These are phyloP conservation scores for Pelomyxa schiedti DNA, from an alignment of 78 protist genomes.

Conservation along the genomic window DNA sequence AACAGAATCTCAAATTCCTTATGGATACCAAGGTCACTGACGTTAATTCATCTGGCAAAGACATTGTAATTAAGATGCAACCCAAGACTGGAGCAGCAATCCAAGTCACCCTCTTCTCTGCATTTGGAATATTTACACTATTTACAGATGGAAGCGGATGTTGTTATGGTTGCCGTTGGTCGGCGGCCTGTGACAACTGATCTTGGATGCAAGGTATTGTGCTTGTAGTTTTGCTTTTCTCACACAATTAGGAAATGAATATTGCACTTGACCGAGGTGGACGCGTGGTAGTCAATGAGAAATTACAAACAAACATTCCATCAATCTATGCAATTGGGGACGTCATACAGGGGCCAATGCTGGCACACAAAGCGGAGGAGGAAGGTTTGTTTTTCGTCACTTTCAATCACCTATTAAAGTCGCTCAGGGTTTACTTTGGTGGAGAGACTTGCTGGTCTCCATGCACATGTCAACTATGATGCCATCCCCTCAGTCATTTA, in stretches of 20 bases:
- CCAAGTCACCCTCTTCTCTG: too few relatives aligned
- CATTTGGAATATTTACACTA: neutral
- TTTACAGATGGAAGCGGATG: constrained; percentile 54
- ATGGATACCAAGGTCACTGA: constrained; percentile 69
- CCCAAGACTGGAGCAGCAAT: too few relatives aligned
- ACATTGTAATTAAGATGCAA: too few relatives aligned
- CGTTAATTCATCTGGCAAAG: constrained; percentile 5
- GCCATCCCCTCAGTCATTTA: constrained; percentile 96
- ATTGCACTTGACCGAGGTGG: constrained; percentile 65
- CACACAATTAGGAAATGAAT: constrained; percentile 40
- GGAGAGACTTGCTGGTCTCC: too few relatives aligned
- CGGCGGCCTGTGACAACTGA: constrained; percentile 81
- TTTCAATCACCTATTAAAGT: too few relatives aligned
- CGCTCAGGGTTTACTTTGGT: too few relatives aligned
- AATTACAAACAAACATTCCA: constrained; percentile 68
- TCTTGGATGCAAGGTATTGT: constrained; percentile 83
- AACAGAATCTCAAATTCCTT: constrained; percentile 81
- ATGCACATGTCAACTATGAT: constrained; percentile 87
- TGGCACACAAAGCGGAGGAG: constrained; percentile 99
- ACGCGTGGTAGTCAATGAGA: constrained; percentile 59
- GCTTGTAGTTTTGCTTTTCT: neutral
- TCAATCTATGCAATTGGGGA: constrained; percentile 98
- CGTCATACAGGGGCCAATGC: constrained; percentile 95
- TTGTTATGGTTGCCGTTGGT: constrained; percentile 87
- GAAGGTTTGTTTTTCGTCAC: constrained; percentile 79